Base-by-base conservation (phyloP, 495 filamentous ascomycete genomes). In the Wilcoxina mikolae region DNA sequence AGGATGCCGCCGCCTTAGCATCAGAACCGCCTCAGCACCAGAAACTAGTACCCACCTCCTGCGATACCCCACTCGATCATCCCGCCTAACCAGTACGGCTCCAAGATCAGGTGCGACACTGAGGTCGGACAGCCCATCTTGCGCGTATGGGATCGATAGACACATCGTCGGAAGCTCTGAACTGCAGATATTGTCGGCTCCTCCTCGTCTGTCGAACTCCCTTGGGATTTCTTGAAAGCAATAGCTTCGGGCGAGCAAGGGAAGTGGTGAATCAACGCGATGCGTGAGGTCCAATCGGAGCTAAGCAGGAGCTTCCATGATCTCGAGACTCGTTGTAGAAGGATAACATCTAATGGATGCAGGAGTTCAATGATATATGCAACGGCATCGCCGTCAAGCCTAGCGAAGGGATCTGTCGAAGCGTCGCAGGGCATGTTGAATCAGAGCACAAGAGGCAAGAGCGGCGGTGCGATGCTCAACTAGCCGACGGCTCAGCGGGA, bases 221-320 rank as follows among this genome's bases (percentile, higher is more conserved):
- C n/a, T n/a, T n/a, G n/a, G n/a, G n/a, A n/a, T n/a, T n/a, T n/a
- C n/a, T n/a, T n/a, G n/a, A n/a, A n/a, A n/a, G n/a, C n/a, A n/a
- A 61, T 38, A 9, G 60, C 54, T 45, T 61, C 60, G 7, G 60
- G 42, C 1, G 60, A 57, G n/a, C 55, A 44, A 4, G 60, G 60
- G 35, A 62, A 62, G 28, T 62, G 60, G 4, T 58, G 46, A 41
- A 62, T 54, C n/a, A 62, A 51, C 18, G 60, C 60, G 45, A 61
- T 53, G 4, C 60, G 58, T 4, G 60, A 53, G 22, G 61, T 54
- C n/a, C 60, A 62, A 20, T 61, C 58, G 9, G 58, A 61, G 2
- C 54, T 24, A 22, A 62, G 29, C 18, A 57, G 58, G 9, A 29
- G 22, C 10, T 41, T 33, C 60, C 60, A 62, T 29, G 41, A 22